phyloP scores from a whole-genome alignment of 148 eudicot genomes.

The Spergularia marina region DNA sequence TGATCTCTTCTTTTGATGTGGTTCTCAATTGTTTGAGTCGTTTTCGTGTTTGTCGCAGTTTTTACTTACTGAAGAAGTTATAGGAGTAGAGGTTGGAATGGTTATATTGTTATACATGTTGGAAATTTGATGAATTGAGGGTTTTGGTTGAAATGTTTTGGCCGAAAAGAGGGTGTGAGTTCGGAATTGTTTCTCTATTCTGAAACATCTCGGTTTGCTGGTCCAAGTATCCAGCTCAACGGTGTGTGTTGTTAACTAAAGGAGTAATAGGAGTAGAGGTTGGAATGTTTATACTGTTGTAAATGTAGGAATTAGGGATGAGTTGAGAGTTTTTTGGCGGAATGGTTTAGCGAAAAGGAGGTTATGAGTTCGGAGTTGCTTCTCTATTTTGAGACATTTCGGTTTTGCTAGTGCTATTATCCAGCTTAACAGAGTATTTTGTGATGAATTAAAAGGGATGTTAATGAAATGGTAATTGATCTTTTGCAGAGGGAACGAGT shows the following conservation, averaged over 20 bases:
- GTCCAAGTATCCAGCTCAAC: not conserved
- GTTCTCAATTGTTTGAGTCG: not conserved
- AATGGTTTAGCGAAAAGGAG: not conserved
- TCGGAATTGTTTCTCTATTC: not conserved
- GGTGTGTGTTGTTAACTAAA: not conserved
- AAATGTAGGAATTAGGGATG: no score
- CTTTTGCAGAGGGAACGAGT: constrained; percentile 27
- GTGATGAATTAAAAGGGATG: not conserved
- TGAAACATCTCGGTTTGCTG: not conserved
- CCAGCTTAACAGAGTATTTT: not conserved
- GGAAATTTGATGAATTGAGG: no score
- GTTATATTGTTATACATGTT: no score
- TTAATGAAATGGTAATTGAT: not conserved
- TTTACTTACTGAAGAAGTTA: no score
- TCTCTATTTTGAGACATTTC: not conserved
- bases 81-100: no score
- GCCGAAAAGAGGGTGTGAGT: not conserved
- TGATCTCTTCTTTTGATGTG: not conserved
- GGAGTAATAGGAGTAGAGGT: no score
- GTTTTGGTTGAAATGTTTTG: not conserved
- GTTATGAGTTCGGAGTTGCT: not conserved
- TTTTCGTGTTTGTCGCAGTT: not conserved
- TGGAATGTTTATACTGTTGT: no score
- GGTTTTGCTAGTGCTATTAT: not conserved
- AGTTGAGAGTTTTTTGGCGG: no score